A percentile compares a stretch with the other conserved stretches of the same genome.
These are phyloP conservation scores for Acanthamoeba castellanii DNA, from an alignment of 208 protist species.

Conservation along the genomic window DNA sequence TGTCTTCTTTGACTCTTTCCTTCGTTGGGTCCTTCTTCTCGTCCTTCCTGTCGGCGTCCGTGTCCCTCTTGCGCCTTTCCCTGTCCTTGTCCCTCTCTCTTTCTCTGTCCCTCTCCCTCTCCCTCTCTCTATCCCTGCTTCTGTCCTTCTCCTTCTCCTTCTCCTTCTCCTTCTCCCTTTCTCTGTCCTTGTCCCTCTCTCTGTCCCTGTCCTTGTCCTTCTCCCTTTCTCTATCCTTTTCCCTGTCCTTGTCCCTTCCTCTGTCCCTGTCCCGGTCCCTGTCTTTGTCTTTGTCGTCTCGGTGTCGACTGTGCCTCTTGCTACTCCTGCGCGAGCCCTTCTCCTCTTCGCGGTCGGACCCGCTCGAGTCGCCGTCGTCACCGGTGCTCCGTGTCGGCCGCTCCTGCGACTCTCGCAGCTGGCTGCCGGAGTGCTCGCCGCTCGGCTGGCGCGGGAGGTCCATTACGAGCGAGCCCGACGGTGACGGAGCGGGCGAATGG, in stretches of 20 bases:
- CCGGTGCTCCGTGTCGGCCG: background rate
- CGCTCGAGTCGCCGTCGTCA: background rate
- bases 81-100: background rate
- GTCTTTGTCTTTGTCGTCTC: too few species aligned
- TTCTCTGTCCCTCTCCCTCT: background rate
- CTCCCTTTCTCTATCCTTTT: background rate
- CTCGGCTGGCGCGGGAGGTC: background rate
- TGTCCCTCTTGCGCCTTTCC: background rate
- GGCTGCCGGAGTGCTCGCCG: background rate
- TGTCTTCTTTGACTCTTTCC: background rate
- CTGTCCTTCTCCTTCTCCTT: background rate
- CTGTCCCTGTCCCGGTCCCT: background rate
- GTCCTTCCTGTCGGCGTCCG: background rate
- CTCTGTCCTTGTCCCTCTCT: background rate
- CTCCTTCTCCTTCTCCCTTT: background rate
- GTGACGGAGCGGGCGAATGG: background rate
- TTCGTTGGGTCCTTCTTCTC: background rate
- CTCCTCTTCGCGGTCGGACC: background rate
- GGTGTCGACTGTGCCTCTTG: background rate
- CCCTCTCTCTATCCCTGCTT: background rate
- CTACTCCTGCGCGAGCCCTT: background rate
- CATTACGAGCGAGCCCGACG: background rate
- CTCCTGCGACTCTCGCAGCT: background rate
- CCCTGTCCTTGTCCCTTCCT: background rate
- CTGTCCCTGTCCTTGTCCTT: background rate